Conservation (phyloP, 1,284 basidiomycete genomes). For the Xerocomus cyaneibrunnescens region DNA sequence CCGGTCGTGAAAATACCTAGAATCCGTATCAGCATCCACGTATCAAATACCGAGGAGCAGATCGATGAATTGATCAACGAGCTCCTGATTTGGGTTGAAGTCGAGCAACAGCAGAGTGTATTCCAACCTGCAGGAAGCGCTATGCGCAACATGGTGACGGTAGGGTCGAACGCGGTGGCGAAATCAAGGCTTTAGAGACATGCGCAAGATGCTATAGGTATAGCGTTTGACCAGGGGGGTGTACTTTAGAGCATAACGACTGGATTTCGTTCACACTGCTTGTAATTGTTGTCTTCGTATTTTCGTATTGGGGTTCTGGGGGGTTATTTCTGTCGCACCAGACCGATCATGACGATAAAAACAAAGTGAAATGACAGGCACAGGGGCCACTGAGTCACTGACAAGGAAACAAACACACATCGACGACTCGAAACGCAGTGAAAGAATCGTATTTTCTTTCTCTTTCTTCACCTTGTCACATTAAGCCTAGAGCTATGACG, state of each 20-base stretch:
- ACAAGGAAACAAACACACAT: too few relatives aligned
- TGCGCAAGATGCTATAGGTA: neutral
- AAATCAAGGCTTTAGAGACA: slow-evolving; percentile 13
- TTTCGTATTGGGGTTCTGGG: too few relatives aligned
- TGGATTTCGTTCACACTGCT: too few relatives aligned
- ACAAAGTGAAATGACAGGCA: too few relatives aligned
- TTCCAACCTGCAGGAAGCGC: neutral
- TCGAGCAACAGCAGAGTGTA: neutral
- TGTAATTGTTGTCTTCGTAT: too few relatives aligned
- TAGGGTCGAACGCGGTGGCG: neutral
- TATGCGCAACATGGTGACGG: neutral
- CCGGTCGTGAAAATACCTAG: slow-evolving; percentile 19
- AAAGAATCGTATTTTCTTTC: too few relatives aligned
- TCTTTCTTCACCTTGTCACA: too few relatives aligned
- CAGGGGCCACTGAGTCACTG: too few relatives aligned
- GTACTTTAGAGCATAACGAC: neutral
- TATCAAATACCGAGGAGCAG: slow-evolving; percentile 20
- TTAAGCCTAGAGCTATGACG: too few relatives aligned
- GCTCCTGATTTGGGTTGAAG: slow-evolving; percentile 17
- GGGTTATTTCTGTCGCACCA: too few relatives aligned
- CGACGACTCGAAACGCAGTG: too few relatives aligned
- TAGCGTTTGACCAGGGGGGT: neutral
- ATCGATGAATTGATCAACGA: slow-evolving; percentile 11
- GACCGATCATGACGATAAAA: too few relatives aligned
- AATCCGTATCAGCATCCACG: slow-evolving; percentile 23